Base-by-base conservation (phyloP, 2,329 filamentous ascomycete species). In the Botrytis cinerea region DNA sequence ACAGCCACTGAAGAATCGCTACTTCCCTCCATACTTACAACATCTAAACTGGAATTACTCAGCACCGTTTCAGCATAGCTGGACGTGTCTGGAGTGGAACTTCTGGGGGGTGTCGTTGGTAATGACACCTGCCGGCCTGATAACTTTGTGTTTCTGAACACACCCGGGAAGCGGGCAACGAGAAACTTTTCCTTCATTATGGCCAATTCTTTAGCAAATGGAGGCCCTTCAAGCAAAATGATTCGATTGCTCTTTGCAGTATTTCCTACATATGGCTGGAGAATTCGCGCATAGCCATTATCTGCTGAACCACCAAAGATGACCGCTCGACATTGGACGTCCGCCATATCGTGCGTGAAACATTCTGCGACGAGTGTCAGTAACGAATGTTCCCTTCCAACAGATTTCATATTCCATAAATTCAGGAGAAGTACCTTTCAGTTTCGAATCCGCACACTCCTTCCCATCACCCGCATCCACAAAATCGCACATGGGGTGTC, bases 401-500 rank as follows among this genome's bases (percentile, higher is more conserved):
- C 14, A 7, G 10, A 40, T 16, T 67, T 46, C 1, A 8, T 22
- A 2, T 40, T 16, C 9, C 8, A 22, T 40, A 25, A 73, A 59
- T 71, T 18, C 45, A 8, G 20, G 12, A 35, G 54, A 22, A 18
- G 10, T 62, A 71, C 71, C 71, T 73, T 73, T 73, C 40, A 85
- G 75, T 70, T 84, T 84, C 51, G 81, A 80, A 76, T 84, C 83
- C 2, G 82, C 78, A 64, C 83, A 84, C 73, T 84, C 83, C 72
- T 84, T 84, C 16, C 83, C 83, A 72, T 82, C 80, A 9, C 83
- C 84, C 16, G 82, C 83, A 77, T 84, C 83, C 38, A 84, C 79
- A 72, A 82, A 83, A 57, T 84, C 82, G 74, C 81, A 83, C 32
- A 82, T 71, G 1, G 78, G 70, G 66, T 81, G 75, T 35, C 79